Conservation (phyloP, 2,329 filamentous ascomycete species). For the Aspergillus sclerotialis region DNA sequence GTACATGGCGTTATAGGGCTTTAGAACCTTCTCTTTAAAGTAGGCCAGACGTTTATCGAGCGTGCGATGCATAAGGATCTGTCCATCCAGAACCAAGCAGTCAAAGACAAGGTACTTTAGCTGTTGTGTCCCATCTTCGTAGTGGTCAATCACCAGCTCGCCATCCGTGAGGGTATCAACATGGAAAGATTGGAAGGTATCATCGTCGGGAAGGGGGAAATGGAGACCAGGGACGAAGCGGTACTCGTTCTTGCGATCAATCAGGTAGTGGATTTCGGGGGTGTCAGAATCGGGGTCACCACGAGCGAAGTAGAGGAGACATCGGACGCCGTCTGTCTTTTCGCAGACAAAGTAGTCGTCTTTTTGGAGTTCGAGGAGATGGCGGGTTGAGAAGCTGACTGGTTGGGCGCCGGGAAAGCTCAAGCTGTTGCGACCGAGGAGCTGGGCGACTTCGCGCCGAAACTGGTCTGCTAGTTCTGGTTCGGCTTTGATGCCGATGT, state of each 20-base stretch:
- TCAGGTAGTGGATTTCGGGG: slow-evolving; percentile 75
- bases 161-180: slow-evolving; percentile 79
- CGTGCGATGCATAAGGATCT: slow-evolving; percentile 67
- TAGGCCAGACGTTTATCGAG: slow-evolving; percentile 86
- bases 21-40: slow-evolving; percentile 71
- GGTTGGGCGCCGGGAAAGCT: slow-evolving; percentile 88
- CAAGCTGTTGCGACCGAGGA: slow-evolving; percentile 63
- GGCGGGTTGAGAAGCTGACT: slow-evolving; percentile 77
- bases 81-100: slow-evolving; percentile 73
- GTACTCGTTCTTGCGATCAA: slow-evolving; percentile 97
- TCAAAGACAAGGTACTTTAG: slow-evolving; percentile 91
- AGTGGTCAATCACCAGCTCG: slow-evolving; percentile 82
- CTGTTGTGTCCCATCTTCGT: slow-evolving; percentile 59
- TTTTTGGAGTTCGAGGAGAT: slow-evolving; percentile 72
- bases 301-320: slow-evolving; percentile 79
- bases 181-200: slow-evolving; percentile 60
- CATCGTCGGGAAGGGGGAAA: slow-evolving; percentile 65
- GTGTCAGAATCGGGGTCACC: slow-evolving; percentile 49
- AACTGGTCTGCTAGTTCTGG: slow-evolving; percentile 55
- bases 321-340: slow-evolving; percentile 94
- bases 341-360: slow-evolving; percentile 97
- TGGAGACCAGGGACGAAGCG: slow-evolving; percentile 76
- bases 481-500: slow-evolving; percentile 56
- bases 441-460: slow-evolving; percentile 64
- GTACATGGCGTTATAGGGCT: slow-evolving; percentile 66